Percentiles rank a stretch among this genome's conserved stretches.
Evolutionary conservation across 768 basidiomycete genomes (phyloP).

Genomic region (Mycena floridula): DNA sequence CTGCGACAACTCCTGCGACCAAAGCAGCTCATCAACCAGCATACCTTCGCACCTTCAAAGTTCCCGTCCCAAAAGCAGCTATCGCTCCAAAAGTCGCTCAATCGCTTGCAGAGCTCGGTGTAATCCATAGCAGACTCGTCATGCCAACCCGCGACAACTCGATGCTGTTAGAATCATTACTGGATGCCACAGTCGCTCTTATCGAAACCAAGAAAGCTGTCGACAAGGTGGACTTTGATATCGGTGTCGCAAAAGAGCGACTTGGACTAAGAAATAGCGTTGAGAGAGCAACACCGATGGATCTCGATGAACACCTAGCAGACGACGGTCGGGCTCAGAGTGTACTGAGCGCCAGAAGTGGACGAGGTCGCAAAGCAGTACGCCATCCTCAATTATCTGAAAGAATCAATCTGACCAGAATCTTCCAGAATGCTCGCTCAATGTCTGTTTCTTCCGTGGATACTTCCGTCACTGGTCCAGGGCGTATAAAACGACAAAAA

Average conservation of each 20-base stretch:
- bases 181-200: constrained; percentile 66
- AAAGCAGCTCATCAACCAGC: constrained; percentile 77
- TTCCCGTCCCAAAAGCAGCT: constrained; percentile 72
- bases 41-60: constrained; percentile 80
- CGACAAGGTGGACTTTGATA: constrained; percentile 85
- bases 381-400: not conserved
- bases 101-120: constrained; percentile 69
- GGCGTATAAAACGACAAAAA: constrained; percentile 54
- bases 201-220: constrained; percentile 87
- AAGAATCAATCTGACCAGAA: not conserved
- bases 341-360: constrained; percentile 52
- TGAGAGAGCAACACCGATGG: constrained; percentile 30
- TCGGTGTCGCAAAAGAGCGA: constrained; percentile 60
- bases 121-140: constrained; percentile 70
- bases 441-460: constrained; percentile 75
- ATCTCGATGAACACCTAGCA: constrained; percentile 42
- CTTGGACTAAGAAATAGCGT: constrained; percentile 45
- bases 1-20: constrained; percentile 47
- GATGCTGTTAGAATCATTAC: constrained; percentile 62
- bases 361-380: constrained; percentile 53
- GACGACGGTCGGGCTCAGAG: constrained; percentile 61
- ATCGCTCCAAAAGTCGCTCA: constrained; percentile 72
- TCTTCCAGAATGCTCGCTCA: constrained; percentile 48
- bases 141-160: constrained; percentile 92
- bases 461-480: constrained; percentile 46